Conservation (phyloP, 495 filamentous ascomycete genomes). For the Chlorociboria aeruginascens region DNA sequence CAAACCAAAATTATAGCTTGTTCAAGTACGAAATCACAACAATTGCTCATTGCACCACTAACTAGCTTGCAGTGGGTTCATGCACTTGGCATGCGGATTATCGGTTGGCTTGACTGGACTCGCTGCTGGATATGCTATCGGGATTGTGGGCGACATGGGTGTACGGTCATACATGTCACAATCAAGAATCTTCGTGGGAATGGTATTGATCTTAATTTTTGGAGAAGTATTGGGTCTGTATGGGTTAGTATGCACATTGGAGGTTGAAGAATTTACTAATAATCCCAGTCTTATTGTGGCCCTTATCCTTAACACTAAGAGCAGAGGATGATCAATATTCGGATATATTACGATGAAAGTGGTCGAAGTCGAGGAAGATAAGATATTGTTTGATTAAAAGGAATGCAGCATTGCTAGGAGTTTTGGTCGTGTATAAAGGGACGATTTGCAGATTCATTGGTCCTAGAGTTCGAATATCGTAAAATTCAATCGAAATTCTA, state of each 20-base stretch:
- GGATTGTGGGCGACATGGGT: slow-evolving; percentile 87
- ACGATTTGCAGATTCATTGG: neutral
- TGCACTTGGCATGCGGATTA: slow-evolving; percentile 87
- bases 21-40: slow-evolving; percentile 51
- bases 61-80: slow-evolving; percentile 49
- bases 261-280: neutral
- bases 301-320: slow-evolving; percentile 43
- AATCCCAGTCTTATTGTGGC: slow-evolving; percentile 42
- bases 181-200: slow-evolving; percentile 90
- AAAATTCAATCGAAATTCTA: neutral
- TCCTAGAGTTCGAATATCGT: slow-evolving; percentile 12
- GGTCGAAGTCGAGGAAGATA: neutral
- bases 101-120: slow-evolving; percentile 85
- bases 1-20: slow-evolving; percentile 53
- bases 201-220: slow-evolving; percentile 98
- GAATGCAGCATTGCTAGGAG: slow-evolving; percentile 17
- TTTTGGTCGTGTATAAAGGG: slow-evolving; percentile 18
- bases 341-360: neutral
- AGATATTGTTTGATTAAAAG: slow-evolving; percentile 18
- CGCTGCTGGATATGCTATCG: slow-evolving; percentile 95
- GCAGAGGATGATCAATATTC: slow-evolving; percentile 12
- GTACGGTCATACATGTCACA: slow-evolving; percentile 93
- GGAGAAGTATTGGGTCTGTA: slow-evolving; percentile 96
- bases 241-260: slow-evolving; percentile 49
- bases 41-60: neutral